These are phyloP conservation scores for Gossypium longicalyx DNA, from an alignment of 345 rosid species.

Conservation along the genomic window DNA sequence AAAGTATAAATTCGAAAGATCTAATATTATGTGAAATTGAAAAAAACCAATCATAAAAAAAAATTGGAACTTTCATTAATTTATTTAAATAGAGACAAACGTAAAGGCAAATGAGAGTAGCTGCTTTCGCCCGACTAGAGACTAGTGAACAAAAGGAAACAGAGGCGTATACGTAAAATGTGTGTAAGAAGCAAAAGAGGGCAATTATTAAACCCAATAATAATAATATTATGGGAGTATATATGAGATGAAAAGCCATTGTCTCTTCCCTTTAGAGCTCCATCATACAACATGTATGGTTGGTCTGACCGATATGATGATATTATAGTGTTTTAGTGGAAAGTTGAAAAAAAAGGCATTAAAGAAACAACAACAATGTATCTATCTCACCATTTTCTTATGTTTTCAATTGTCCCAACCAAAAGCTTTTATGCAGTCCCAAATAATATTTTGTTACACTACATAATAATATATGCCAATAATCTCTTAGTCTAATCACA, in stretches of 20 bases:
- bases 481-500: too few relatives aligned
- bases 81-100: too few relatives aligned
- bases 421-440: too few relatives aligned
- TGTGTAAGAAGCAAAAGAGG: neutral
- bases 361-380: neutral
- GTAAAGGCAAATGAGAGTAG: neutral
- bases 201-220: neutral
- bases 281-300: neutral
- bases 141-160: neutral
- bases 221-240: neutral
- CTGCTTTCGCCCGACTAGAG: neutral
- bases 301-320: neutral
- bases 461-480: too few relatives aligned
- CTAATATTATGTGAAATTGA: too few relatives aligned
- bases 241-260: neutral
- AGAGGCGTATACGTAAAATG: neutral
- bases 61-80: too few relatives aligned
- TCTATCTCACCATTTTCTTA: too few relatives aligned
- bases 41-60: too few relatives aligned
- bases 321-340: neutral
- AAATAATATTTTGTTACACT: too few relatives aligned
- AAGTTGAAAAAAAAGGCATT: neutral
- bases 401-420: too few relatives aligned
- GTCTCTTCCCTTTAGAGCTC: neutral
- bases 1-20: too few relatives aligned